A percentile compares a stretch with the other conserved stretches of the same genome.
These are phyloP conservation scores for Solanum chaucha DNA, from an alignment of 257 asterid genomes.

Conservation along the genomic window DNA sequence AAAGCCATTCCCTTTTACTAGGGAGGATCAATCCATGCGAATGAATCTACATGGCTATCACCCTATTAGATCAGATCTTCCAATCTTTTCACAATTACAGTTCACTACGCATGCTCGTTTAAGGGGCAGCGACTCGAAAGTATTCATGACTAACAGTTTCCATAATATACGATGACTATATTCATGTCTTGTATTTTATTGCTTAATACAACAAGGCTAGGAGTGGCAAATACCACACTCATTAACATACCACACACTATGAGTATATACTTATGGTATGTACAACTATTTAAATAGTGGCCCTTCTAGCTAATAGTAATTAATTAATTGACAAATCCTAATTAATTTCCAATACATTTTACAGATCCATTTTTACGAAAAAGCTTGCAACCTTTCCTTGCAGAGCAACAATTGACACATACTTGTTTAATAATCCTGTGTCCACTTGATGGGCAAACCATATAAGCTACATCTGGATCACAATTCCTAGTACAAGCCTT, in stretches of 20 bases:
- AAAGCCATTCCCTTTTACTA: not conserved
- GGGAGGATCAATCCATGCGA: too few species aligned
- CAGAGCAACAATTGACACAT: slow-evolving; percentile 4
- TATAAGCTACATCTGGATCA: not conserved
- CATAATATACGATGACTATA: not conserved
- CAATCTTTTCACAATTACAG: too few species aligned
- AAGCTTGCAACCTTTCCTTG: not conserved
- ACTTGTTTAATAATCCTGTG: not conserved
- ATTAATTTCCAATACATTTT: not conserved
- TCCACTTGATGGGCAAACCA: not conserved
- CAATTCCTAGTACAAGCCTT: not conserved
- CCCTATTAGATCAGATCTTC: too few species aligned
- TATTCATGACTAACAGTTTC: not conserved
- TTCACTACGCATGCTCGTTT: too few species aligned
- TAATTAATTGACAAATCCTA: not conserved
- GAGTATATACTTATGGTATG: not conserved
- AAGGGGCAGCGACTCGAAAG: not conserved
- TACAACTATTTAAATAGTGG: not conserved
- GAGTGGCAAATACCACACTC: too few species aligned
- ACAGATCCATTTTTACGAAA: not conserved
- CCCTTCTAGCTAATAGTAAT: not conserved
- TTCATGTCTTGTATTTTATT: not conserved
- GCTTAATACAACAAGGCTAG: too few species aligned
- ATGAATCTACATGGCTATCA: too few species aligned
- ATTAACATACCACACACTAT: too few species aligned